phyloP scores from a whole-genome alignment of 2,329 filamentous ascomycete species.

The Ophiocordyceps unilateralis region DNA sequence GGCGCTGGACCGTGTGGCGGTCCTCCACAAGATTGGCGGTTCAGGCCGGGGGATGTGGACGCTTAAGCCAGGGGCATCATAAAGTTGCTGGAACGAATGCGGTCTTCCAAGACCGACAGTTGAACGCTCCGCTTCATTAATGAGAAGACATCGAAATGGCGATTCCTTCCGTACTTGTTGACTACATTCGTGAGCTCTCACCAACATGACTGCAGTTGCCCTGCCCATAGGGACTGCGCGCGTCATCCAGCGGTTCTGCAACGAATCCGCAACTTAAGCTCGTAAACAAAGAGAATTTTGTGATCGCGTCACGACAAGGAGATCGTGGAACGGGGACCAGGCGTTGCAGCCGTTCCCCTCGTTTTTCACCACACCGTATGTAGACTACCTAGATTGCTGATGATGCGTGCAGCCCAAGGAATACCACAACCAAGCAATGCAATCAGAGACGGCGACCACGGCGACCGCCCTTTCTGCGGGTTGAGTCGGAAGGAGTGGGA shows the following conservation, averaged over 20 bases:
- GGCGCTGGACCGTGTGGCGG: constrained; percentile 62
- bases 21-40: constrained; percentile 41
- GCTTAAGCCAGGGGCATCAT: constrained; percentile 20
- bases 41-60: constrained; percentile 37
- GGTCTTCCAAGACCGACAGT: too few relatives aligned
- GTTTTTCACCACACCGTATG: constrained; percentile 53
- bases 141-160: too few relatives aligned
- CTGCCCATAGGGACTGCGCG: too few relatives aligned
- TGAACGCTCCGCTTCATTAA: too few relatives aligned
- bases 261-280: constrained; percentile 23
- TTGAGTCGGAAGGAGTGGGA: constrained; percentile 96
- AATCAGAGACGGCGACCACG: constrained; percentile 99
- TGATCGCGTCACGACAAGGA: constrained; percentile 21
- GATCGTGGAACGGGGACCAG: constrained; percentile 43
- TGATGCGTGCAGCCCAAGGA: constrained; percentile 18
- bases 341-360: constrained; percentile 52
- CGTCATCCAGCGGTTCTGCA: neutral
- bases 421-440: constrained; percentile 18
- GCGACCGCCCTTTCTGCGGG: constrained; percentile 99
- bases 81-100: neutral
- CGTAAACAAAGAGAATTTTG: too few relatives aligned
- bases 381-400: constrained; percentile 27
- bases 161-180: too few relatives aligned
- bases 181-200: too few relatives aligned
- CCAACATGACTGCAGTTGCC: too few relatives aligned